phyloP scores from a whole-genome alignment of 495 filamentous ascomycete species.

The Aspergillus mulundensis region DNA sequence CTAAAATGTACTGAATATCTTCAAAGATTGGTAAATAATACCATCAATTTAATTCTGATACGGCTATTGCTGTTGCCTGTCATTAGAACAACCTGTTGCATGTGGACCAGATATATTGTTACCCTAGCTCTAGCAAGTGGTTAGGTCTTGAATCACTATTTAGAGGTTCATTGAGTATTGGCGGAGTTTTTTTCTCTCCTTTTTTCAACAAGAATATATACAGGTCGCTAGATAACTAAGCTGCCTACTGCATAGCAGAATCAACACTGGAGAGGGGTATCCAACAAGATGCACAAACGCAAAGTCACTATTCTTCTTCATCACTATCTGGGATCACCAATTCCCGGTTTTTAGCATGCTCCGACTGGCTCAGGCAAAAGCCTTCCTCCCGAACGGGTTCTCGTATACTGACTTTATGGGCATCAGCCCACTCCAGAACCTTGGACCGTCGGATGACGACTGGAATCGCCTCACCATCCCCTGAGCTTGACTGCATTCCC shows the following conservation, averaged over 20 bases:
- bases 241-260: not conserved
- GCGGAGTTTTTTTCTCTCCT: too few species aligned
- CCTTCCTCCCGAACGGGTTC: constrained; percentile 48
- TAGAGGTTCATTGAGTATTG: too few species aligned
- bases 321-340: constrained; percentile 8
- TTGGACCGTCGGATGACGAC: constrained; percentile 43
- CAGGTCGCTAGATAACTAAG: not conserved
- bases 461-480: constrained; percentile 25
- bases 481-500: constrained; percentile 21
- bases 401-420: constrained; percentile 36
- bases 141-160: too few species aligned
- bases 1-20: not conserved
- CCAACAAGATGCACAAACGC: not conserved
- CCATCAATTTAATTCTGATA: not conserved
- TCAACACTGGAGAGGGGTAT: not conserved
- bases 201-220: too few species aligned
- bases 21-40: not conserved
- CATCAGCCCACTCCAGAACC: constrained; percentile 43
- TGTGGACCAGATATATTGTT: too few species aligned
- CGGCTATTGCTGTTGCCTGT: not conserved
- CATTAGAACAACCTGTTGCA: not conserved
- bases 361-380: constrained; percentile 42
- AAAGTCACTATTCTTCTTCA: constrained; percentile 7
- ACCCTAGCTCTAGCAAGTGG: too few species aligned
- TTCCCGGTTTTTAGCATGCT: constrained; percentile 13